Evolutionary conservation across 2,329 filamentous ascomycete genomes (phyloP).

Genomic region (Fusarium dlaminii): DNA sequence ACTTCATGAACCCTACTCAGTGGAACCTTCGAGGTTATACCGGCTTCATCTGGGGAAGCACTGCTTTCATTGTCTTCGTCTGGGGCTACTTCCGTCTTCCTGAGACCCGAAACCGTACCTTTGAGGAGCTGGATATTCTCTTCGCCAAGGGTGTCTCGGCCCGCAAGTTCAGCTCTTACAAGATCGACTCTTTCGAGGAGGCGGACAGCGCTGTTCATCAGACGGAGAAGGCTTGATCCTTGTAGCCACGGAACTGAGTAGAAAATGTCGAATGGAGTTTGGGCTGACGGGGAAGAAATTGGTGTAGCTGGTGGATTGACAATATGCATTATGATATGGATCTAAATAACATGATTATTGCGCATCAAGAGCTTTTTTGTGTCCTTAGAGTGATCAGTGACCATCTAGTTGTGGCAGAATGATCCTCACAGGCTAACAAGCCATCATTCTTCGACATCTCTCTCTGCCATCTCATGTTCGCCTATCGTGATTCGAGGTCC

Average conservation of each 20-base stretch:
- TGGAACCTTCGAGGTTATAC: slow-evolving; percentile 52
- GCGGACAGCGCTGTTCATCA: neutral
- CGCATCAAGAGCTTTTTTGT: neutral
- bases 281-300: neutral
- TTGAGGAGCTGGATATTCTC: slow-evolving; percentile 63
- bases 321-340: neutral
- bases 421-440: no score
- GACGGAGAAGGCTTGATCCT: neutral
- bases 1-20: slow-evolving; percentile 51
- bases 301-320: neutral
- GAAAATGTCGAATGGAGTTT: neutral
- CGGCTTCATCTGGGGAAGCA: slow-evolving; percentile 50
- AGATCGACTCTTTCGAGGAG: slow-evolving; percentile 15
- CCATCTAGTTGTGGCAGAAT: no score
- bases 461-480: neutral
- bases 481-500: slow-evolving; percentile 20
- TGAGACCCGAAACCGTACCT: slow-evolving; percentile 60
- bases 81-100: slow-evolving; percentile 60
- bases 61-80: slow-evolving; percentile 37
- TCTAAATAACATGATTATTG: neutral
- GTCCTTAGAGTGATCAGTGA: fast-evolving
- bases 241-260: fast-evolving
- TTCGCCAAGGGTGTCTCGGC: slow-evolving; percentile 50
- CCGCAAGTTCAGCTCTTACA: slow-evolving; percentile 26
- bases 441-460: neutral